Evolutionary conservation across 192 early-diverging fungal genomes (phyloP).

Genomic region (Geranomyces michiganensis): DNA sequence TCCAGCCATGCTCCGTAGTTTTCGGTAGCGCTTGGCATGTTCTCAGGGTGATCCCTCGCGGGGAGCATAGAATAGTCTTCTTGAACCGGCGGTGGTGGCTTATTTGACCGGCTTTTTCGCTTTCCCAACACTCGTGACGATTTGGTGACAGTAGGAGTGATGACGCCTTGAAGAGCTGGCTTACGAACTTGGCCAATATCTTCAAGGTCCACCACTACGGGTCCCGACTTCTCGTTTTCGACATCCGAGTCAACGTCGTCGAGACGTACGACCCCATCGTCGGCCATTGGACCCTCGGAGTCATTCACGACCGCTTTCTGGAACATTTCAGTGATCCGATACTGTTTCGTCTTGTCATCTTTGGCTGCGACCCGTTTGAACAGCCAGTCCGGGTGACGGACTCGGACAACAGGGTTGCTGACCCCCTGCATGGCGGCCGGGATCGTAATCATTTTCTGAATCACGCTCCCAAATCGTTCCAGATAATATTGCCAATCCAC

Average conservation of each 20-base stretch:
- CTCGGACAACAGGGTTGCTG: slow-evolving; percentile 88
- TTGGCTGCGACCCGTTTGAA: slow-evolving; percentile 72
- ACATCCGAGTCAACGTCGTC: not conserved
- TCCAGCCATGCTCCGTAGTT: slow-evolving; percentile 76
- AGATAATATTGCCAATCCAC: slow-evolving; percentile 97
- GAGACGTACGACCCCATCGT: not conserved
- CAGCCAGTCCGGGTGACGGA: slow-evolving; percentile 95
- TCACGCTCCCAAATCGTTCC: slow-evolving; percentile 91
- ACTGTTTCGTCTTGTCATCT: slow-evolving; percentile 85
- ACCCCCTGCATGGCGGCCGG: slow-evolving; percentile 97
- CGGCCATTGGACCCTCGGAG: not conserved
- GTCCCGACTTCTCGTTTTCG: not conserved
- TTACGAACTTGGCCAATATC: slow-evolving; percentile 30
- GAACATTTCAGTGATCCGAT: slow-evolving; percentile 86
- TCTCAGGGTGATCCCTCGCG: slow-evolving; percentile 44
- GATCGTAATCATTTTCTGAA: slow-evolving; percentile 97
- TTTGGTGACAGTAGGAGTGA: slow-evolving; percentile 42
- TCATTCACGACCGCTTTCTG: slow-evolving; percentile 24
- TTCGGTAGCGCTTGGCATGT: slow-evolving; percentile 66
- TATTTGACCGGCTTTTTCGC: slow-evolving; percentile 16
- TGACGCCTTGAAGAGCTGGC: not conserved
- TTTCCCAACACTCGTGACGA: slow-evolving; percentile 18
- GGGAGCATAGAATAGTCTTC: slow-evolving; percentile 16
- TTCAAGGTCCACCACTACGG: slow-evolving; percentile 36
- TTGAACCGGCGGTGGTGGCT: not conserved